phyloP scores from a whole-genome alignment of 305 asterid genomes.

The Fraxinus paxiana region DNA sequence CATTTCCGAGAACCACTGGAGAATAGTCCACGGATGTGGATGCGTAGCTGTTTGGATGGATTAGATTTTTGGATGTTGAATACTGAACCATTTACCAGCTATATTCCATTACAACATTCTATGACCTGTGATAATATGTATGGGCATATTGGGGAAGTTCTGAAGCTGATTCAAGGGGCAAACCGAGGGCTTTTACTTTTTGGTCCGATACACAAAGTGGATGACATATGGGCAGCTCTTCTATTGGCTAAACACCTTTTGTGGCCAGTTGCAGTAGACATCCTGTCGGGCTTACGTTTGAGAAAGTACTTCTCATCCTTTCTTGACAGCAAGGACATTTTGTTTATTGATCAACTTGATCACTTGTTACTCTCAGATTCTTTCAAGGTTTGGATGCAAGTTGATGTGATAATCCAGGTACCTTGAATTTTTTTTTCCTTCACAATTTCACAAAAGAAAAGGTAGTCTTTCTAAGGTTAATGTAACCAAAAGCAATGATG shows the following conservation, averaged over 20 bases:
- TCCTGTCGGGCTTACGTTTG: conserved; percentile 83
- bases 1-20: conserved; percentile 91
- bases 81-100: conserved; percentile 68
- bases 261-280: conserved; percentile 88
- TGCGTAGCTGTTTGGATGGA: conserved; percentile 59
- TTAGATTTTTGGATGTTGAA: conserved; percentile 71
- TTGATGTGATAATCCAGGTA: conserved; percentile 94
- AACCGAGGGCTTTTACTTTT: conserved; percentile 63
- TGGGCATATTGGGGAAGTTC: conserved; percentile 50
- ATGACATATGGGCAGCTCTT: conserved; percentile 95
- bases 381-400: conserved; percentile 59
- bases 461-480: background rate
- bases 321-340: conserved; percentile 52
- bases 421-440: background rate
- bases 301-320: conserved; percentile 69
- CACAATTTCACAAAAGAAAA: background rate
- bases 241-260: conserved; percentile 78
- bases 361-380: conserved; percentile 76
- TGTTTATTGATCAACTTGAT: conserved; percentile 88
- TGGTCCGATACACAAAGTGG: conserved; percentile 79
- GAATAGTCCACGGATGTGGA: conserved; percentile 51
- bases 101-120: conserved; percentile 54
- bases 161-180: conserved; percentile 65
- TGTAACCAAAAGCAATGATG: background rate
- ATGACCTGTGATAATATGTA: conserved; percentile 29